phyloP scores from a whole-genome alignment of 2,329 filamentous ascomycete genomes.

The Curvularia sp. region DNA sequence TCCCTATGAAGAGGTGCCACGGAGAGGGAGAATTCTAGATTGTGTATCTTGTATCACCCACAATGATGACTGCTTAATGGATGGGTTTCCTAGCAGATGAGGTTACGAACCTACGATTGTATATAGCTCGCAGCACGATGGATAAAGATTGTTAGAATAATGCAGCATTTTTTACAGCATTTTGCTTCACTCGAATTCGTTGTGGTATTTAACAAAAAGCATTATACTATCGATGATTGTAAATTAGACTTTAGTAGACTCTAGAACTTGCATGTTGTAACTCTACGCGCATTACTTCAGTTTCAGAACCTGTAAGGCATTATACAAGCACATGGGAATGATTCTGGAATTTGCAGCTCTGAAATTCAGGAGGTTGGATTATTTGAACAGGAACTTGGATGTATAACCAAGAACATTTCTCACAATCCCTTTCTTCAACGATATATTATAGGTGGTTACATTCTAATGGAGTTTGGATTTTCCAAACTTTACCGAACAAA shows the following conservation, averaged over 20 bases:
- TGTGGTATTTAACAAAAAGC: not conserved
- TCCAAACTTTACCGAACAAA: no score
- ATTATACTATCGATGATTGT: not conserved
- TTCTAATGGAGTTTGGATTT: no score
- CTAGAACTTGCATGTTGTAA: not conserved
- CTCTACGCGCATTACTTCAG: not conserved
- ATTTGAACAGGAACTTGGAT: not conserved
- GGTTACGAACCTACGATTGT: not conserved
- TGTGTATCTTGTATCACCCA: not conserved
- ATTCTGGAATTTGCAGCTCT: not conserved
- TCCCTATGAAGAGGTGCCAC: slow-evolving; percentile 50
- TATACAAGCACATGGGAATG: not conserved
- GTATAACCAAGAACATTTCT: not conserved
- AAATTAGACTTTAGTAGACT: not conserved
- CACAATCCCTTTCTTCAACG: not conserved
- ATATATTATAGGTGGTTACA: no score
- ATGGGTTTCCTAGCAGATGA: not conserved
- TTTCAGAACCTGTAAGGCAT: not conserved
- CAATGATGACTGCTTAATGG: not conserved
- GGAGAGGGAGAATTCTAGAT: slow-evolving; percentile 40
- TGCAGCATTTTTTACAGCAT: not conserved
- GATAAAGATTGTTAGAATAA: not conserved
- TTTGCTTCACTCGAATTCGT: not conserved
- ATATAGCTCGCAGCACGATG: not conserved
- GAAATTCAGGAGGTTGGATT: not conserved